A percentile compares a stretch with the other conserved stretches of the same genome.
These are phyloP conservation scores for Pleurotus cornucopiae DNA, from an alignment of 768 basidiomycete genomes.

Conservation along the genomic window DNA sequence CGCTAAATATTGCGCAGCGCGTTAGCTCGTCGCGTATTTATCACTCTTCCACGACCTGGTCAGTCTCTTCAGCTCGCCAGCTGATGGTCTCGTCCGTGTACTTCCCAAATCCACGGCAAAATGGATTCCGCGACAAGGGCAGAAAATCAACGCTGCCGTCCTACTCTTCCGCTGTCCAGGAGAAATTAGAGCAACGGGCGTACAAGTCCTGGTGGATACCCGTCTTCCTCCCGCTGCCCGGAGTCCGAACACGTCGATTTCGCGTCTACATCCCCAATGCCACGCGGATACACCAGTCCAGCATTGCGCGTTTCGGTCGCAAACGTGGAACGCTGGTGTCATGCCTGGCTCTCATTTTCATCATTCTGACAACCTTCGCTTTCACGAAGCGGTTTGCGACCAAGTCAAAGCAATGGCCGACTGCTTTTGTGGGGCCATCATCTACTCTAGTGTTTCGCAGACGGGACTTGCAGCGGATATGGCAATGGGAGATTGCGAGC, in stretches of 20 bases:
- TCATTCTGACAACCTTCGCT: conserved; percentile 55
- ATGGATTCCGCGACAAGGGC: conserved; percentile 36
- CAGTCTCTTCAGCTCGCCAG: background rate
- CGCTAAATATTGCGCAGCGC: background rate
- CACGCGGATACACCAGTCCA: conserved; percentile 52
- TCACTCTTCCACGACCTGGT: background rate
- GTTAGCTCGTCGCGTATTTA: background rate
- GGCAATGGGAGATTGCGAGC: conserved; percentile 92
- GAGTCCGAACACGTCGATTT: conserved; percentile 49
- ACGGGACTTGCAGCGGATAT: conserved; percentile 84
- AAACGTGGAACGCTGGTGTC: conserved; percentile 53
- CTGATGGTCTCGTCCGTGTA: conserved; percentile 44
- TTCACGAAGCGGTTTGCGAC: conserved; percentile 59
- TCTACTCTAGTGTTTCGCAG: conserved; percentile 72
- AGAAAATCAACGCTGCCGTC: conserved; percentile 26
- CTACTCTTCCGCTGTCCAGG: conserved; percentile 55
- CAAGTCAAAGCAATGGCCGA: conserved; percentile 60
- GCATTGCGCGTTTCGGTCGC: conserved; percentile 53
- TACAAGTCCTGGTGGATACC: conserved; percentile 53
- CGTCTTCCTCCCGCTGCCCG: conserved; percentile 57
- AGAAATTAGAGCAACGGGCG: conserved; percentile 54
- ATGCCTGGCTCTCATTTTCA: conserved; percentile 37
- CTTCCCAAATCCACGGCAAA: conserved; percentile 42
- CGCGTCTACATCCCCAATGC: conserved; percentile 61
- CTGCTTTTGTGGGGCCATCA: conserved; percentile 50